These are phyloP conservation scores for Phlyctochytrium arcticum DNA, from an alignment of 192 early-diverging fungal genomes.

Conservation along the genomic window DNA sequence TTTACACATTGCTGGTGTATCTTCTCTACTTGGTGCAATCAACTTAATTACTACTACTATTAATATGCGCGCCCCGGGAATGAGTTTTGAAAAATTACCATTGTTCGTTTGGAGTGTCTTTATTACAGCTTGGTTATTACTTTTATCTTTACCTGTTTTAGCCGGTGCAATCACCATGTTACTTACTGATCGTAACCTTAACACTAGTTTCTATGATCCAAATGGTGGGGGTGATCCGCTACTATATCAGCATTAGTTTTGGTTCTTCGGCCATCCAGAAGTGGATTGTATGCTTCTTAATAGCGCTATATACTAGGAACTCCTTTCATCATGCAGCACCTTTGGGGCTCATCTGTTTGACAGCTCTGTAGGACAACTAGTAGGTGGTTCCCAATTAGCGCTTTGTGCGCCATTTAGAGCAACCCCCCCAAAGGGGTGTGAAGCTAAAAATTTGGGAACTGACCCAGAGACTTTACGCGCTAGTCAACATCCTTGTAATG, in stretches of 20 bases:
- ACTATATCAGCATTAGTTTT: constrained; percentile 27
- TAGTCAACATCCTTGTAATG: too few species aligned
- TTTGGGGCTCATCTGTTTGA: too few species aligned
- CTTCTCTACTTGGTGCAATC: constrained; percentile 43
- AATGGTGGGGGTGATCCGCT: constrained; percentile 44
- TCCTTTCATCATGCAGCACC: too few species aligned
- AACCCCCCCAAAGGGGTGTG: too few species aligned
- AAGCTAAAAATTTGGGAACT: too few species aligned
- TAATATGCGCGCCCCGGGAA: constrained; percentile 61
- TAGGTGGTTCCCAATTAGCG: too few species aligned
- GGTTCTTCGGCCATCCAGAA: constrained; percentile 22
- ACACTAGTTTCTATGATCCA: constrained; percentile 43
- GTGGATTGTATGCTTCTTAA: too few species aligned
- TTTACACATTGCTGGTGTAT: constrained; percentile 44
- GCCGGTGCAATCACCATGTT: constrained; percentile 43
- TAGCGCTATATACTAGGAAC: too few species aligned
- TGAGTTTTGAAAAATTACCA: constrained; percentile 48
- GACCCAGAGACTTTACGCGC: too few species aligned
- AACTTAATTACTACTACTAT: constrained; percentile 55
- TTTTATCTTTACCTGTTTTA: constrained; percentile 43
- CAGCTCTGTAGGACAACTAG: too few species aligned
- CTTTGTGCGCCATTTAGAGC: too few species aligned
- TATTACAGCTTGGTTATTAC: constrained; percentile 46
- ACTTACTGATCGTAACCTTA: constrained; percentile 39
- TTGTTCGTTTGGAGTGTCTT: constrained; percentile 45